Percentiles rank a stretch among this genome's conserved stretches.
phyloP scores from a whole-genome alignment of 768 basidiomycete genomes.

The Cystobasidium ongulense region DNA sequence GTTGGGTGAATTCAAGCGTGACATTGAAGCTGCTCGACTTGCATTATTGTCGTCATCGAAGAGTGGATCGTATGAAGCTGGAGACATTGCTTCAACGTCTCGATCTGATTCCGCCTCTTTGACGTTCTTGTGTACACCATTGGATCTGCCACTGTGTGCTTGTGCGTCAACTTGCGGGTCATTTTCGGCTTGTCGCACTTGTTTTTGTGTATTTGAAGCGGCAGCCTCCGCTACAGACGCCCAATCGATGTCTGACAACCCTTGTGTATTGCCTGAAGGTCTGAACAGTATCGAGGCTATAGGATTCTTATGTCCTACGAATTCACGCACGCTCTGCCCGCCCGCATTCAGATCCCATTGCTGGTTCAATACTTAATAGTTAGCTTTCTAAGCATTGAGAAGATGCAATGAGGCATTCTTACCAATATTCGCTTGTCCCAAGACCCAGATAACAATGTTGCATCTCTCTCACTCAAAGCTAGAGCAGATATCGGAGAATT shows the following conservation, averaged over 20 bases:
- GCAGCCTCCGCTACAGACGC: neutral
- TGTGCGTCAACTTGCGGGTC: neutral
- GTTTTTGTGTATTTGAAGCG: neutral
- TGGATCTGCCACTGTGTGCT: neutral
- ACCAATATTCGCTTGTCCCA: slow-evolving; percentile 60
- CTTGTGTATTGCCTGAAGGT: slow-evolving; percentile 47
- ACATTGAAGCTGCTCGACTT: slow-evolving; percentile 39
- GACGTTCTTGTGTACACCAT: neutral
- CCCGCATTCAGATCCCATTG: slow-evolving; percentile 96
- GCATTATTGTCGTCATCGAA: slow-evolving; percentile 67
- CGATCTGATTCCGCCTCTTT: slow-evolving; percentile 19
- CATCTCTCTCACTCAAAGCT: slow-evolving; percentile 69
- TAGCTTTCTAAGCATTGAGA: neutral
- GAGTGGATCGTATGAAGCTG: slow-evolving; percentile 74
- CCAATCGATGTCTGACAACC: neutral
- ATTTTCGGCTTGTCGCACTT: neutral
- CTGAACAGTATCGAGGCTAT: slow-evolving; percentile 70
- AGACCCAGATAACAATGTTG: slow-evolving; percentile 76
- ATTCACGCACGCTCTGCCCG: slow-evolving; percentile 66
- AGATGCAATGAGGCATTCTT: neutral
- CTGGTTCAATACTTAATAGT: slow-evolving; percentile 48
- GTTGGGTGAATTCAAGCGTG: slow-evolving; percentile 31
- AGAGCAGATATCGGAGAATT: slow-evolving; percentile 77
- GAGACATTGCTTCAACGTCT: slow-evolving; percentile 58
- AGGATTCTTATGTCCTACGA: slow-evolving; percentile 73